Conservation (phyloP, 2,329 filamentous ascomycete genomes). For the Arthrinium puccinioides region DNA sequence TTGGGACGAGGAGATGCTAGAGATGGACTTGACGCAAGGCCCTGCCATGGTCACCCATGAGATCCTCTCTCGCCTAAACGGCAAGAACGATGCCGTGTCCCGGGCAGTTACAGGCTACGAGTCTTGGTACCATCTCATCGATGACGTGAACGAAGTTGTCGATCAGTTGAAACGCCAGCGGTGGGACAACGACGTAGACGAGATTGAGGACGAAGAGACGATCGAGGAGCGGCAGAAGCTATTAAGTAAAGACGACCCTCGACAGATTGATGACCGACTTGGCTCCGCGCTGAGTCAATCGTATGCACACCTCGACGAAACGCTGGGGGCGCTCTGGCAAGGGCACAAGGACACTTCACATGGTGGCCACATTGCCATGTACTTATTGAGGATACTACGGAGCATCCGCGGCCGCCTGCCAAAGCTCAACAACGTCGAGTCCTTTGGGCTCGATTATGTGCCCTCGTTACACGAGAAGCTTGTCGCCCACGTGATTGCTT, state of each 20-base stretch:
- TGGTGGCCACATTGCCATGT: conserved; percentile 50
- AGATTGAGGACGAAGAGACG: conserved; percentile 66
- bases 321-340: conserved; percentile 44
- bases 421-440: conserved; percentile 36
- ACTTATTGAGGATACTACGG: conserved; percentile 66
- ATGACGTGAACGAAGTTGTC: conserved; percentile 56
- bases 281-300: conserved; percentile 47
- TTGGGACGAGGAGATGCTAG: conserved; percentile 61
- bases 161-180: conserved; percentile 58
- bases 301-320: conserved; percentile 50
- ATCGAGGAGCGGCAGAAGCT: conserved; percentile 59
- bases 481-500: conserved; percentile 41
- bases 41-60: conserved; percentile 62
- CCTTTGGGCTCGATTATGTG: conserved; percentile 55
- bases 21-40: conserved; percentile 58
- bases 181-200: conserved; percentile 70
- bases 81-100: conserved; percentile 61
- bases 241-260: conserved; percentile 67
- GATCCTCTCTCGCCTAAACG: conserved; percentile 63
- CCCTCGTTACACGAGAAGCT: conserved; percentile 58
- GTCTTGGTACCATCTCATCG: conserved; percentile 68
- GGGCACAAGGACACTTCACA: conserved; percentile 35
- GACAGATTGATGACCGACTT: conserved; percentile 52
- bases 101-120: conserved; percentile 57
- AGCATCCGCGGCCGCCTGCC: conserved; percentile 65